Conservation (phyloP, 2,329 filamentous ascomycete species). For the Mariannaea sp. region DNA sequence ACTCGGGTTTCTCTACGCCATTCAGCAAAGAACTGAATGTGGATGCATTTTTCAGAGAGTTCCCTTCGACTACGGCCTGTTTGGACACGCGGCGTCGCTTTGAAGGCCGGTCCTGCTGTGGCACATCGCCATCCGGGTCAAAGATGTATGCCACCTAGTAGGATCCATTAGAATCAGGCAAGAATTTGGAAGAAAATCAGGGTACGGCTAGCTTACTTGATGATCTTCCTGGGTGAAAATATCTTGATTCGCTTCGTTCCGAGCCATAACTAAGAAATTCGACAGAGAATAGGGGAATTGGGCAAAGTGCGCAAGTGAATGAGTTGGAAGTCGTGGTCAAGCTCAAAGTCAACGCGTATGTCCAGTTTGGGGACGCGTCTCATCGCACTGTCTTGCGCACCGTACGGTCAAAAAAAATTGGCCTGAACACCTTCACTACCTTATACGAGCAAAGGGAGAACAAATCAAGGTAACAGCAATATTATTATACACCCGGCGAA, state of each 20-base stretch:
- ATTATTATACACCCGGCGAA: no score
- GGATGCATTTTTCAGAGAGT: slow-evolving; percentile 26
- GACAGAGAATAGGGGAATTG: neutral
- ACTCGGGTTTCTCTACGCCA: slow-evolving; percentile 56
- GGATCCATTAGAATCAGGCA: slow-evolving; percentile 21
- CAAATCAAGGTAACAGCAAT: neutral
- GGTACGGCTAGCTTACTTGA: slow-evolving; percentile 41
- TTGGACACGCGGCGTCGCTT: slow-evolving; percentile 63
- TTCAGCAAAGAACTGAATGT: slow-evolving; percentile 59
- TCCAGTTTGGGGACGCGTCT: slow-evolving; percentile 16
- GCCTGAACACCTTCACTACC: neutral
- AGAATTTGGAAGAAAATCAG: neutral
- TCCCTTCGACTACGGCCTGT: slow-evolving; percentile 35
- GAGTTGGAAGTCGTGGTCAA: slow-evolving; percentile 11
- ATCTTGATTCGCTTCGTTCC: slow-evolving; percentile 30
- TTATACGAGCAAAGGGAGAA: neutral
- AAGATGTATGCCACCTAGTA: slow-evolving; percentile 66
- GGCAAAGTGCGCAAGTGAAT: neutral
- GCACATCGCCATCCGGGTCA: slow-evolving; percentile 52
- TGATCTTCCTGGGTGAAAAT: slow-evolving; percentile 50
- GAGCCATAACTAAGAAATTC: slow-evolving; percentile 30
- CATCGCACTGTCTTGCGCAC: slow-evolving; percentile 24
- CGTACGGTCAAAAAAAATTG: slow-evolving; percentile 18
- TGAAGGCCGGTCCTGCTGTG: slow-evolving; percentile 48
- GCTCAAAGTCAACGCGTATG: slow-evolving; percentile 30